Conservation (phyloP, 768 basidiomycete genomes). For the Dictyophora rubrovolvata region DNA sequence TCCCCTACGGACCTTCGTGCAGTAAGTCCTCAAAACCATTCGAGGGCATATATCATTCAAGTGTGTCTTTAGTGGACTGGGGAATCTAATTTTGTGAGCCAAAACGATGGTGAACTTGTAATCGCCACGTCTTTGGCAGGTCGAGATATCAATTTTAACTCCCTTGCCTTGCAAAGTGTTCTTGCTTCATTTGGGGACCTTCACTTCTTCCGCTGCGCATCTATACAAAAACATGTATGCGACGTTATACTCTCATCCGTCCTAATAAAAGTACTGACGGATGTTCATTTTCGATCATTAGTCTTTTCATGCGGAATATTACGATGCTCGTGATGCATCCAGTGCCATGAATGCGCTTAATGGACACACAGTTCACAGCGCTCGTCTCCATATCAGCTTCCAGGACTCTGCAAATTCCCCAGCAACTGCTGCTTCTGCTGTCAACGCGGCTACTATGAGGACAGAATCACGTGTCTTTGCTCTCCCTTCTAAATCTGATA, state of each 20-base stretch:
- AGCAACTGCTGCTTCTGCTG: not conserved
- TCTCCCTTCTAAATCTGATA: constrained; percentile 5
- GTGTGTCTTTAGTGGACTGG: constrained; percentile 38
- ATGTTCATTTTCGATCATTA: constrained; percentile 10
- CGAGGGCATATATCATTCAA: constrained; percentile 3
- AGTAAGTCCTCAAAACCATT: constrained; percentile 22
- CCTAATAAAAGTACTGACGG: not conserved
- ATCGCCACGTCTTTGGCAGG: constrained; percentile 30
- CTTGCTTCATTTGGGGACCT: constrained; percentile 25
- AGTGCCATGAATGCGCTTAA: constrained; percentile 42
- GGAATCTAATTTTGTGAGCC: constrained; percentile 38
- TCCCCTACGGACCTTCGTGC: constrained; percentile 27
- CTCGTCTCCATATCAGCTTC: constrained; percentile 36
- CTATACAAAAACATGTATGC: constrained; percentile 2
- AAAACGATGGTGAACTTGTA: constrained; percentile 42
- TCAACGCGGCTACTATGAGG: not conserved
- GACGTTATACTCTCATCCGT: not conserved
- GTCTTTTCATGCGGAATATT: constrained; percentile 56
- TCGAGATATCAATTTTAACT: constrained; percentile 6
- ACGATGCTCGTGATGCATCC: constrained; percentile 50
- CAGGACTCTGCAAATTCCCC: constrained; percentile 12
- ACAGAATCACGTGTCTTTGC: not conserved
- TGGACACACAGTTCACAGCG: constrained; percentile 38
- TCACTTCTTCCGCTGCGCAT: constrained; percentile 16
- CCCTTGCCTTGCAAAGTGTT: constrained; percentile 17